A percentile compares a stretch with the other conserved stretches of the same genome.
Evolutionary conservation across 305 asterid species (phyloP).

Genomic region (Fraxinus floribunda): DNA sequence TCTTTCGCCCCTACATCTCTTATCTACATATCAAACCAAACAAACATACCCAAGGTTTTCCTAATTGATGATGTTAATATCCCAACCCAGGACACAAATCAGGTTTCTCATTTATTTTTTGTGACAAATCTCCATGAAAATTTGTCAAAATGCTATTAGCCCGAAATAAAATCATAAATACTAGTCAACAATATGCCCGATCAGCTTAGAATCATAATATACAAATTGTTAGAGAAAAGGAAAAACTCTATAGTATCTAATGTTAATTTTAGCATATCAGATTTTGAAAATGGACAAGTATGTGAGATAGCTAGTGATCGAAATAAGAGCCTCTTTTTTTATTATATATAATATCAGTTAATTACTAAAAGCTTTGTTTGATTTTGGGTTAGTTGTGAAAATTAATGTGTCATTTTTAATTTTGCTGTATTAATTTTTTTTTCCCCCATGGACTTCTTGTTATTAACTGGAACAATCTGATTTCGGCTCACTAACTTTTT

Average conservation of each 20-base stretch:
- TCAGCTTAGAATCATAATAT: not conserved
- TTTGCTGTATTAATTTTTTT: not conserved
- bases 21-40: conserved; percentile 59
- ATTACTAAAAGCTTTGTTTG: not conserved
- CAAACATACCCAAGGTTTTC: conserved; percentile 79
- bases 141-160: not conserved
- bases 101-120: conserved; percentile 41
- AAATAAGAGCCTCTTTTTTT: not conserved
- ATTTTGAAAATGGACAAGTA: not conserved
- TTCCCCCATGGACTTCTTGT: not conserved
- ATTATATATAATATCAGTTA: not conserved
- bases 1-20: conserved; percentile 94
- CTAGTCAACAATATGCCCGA: not conserved
- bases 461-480: not conserved
- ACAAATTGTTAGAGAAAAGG: not conserved
- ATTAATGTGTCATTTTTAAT: not conserved
- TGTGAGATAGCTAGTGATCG: not conserved
- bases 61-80: conserved; percentile 57
- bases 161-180: not conserved
- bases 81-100: conserved; percentile 90
- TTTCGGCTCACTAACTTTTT: not conserved
- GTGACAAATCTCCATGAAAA: not conserved
- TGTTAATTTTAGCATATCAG: not conserved
- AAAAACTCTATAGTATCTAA: not conserved
- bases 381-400: not conserved